These are phyloP conservation scores for Fusarium sp. DNA, from an alignment of 2,329 filamentous ascomycete species.

Conservation along the genomic window DNA sequence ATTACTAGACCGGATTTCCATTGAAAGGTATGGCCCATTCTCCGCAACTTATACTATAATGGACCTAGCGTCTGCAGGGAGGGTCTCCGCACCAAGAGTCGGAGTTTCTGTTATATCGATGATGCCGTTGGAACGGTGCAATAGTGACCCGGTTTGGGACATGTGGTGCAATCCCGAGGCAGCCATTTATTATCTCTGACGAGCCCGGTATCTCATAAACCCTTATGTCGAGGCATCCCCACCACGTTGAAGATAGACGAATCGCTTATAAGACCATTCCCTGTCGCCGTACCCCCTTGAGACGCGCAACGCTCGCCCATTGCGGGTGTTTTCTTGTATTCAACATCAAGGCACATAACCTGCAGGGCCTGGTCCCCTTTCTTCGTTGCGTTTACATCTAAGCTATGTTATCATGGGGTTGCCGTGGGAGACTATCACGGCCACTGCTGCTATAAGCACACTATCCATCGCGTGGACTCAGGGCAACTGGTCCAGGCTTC, in stretches of 20 bases:
- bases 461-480: constrained; percentile 36
- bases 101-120: constrained; percentile 33
- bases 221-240: constrained; percentile 22
- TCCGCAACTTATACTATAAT: constrained; percentile 34
- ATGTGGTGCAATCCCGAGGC: constrained; percentile 9
- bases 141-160: constrained; percentile 37
- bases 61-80: constrained; percentile 23
- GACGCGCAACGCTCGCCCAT: constrained; percentile 31
- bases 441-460: constrained; percentile 44
- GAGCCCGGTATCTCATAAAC: constrained; percentile 21
- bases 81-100: constrained; percentile 12
- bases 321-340: constrained; percentile 17
- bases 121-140: constrained; percentile 42
- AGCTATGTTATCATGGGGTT: constrained; percentile 37
- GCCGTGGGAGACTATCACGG: constrained; percentile 45
- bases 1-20: neutral
- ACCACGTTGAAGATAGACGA: constrained; percentile 36
- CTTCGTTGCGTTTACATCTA: neutral
- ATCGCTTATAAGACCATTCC: constrained; percentile 44
- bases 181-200: constrained; percentile 39
- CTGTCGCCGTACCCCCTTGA: constrained; percentile 35
- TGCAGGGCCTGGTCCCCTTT: neutral
- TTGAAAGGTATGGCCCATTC: constrained; percentile 4
- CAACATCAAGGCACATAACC: constrained; percentile 13
- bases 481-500: constrained; percentile 48